Evolutionary conservation across 306 rosid genomes (phyloP).

Genomic region (Geum urbanum): DNA sequence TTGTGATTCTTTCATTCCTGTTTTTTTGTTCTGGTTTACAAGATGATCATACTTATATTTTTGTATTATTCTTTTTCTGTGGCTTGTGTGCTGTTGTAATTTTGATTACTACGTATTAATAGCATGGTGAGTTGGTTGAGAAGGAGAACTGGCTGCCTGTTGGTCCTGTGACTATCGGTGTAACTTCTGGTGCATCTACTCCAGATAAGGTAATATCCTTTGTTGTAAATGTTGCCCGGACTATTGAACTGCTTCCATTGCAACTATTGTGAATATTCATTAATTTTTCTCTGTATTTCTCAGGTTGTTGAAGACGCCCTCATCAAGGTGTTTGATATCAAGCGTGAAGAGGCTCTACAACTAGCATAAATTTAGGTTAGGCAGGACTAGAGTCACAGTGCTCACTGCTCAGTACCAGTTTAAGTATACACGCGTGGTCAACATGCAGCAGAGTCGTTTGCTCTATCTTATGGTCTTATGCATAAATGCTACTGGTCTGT

Average conservation of each 20-base stretch:
- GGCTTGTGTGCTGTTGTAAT: not conserved
- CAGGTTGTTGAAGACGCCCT: constrained; percentile 89
- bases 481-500: constrained; percentile 1
- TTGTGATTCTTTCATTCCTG: constrained; percentile 7
- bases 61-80: not conserved
- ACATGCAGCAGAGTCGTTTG: not conserved
- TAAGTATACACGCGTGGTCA: constrained; percentile 25
- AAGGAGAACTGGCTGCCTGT: constrained; percentile 79
- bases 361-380: constrained; percentile 33
- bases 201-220: constrained; percentile 84
- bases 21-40: not conserved
- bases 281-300: not conserved
- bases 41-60: not conserved
- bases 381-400: not conserved
- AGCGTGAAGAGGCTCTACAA: constrained; percentile 76
- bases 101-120: not conserved
- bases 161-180: constrained; percentile 84
- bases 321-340: constrained; percentile 70
- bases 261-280: not conserved
- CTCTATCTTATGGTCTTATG: constrained; percentile 1
- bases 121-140: constrained; percentile 98
- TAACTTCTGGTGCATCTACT: constrained; percentile 97
- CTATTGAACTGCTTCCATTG: not conserved
- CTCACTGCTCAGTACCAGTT: constrained; percentile 9
- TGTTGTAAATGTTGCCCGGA: not conserved